Base-by-base conservation (phyloP, 106 monocot genomes). In the Agapanthus africanus region DNA sequence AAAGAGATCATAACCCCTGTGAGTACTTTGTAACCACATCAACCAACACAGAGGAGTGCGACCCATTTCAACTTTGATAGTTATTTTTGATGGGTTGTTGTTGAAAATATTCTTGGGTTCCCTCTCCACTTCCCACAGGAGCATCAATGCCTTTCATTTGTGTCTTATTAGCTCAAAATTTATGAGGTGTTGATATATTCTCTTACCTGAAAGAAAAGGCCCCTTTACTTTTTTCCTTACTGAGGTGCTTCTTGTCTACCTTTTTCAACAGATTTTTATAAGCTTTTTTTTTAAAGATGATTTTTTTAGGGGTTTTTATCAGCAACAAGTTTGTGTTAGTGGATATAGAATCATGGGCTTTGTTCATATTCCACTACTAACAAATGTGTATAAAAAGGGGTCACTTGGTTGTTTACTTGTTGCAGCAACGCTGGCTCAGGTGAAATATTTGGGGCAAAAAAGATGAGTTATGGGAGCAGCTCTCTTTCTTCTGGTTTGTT, bases 401-500 rank as follows among this genome's bases (percentile, higher is more conserved):
- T 38, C 52, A 40, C 13, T 42, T 26, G 44, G 6, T 32, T 42
- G 33, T 16, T 65, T 40, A 21, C 36, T 47, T 46, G 61, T 37
- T 63, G 26, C 49, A 76, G 63, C 36, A 51, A 21, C 8, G 16
- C 4, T 18, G 15, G 10, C 69, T 3, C 11, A n/a, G n/a, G n/a
- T n/a, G n/a, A n/a, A n/a, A n/a, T 63, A 6, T 22, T 22, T 42
- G 31, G 18, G 37, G 21, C 16, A 32, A 37, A 54, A 31, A 79
- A 79, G 63, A 88, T 88, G 88, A 84, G 70, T 67, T 77, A 77
- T 73, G 81, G 76, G 21, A 84, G 84, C 84, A 84, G 73, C 73
- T 88, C 84, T 47, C 28, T 60, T 66, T 49, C 56, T 73, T 77
- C 88, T 71, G 84, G 88, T 88, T 59, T 23, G 18, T 25, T 35